Base-by-base conservation (phyloP, 2,329 filamentous ascomycete genomes). In the Fusarium setosum region DNA sequence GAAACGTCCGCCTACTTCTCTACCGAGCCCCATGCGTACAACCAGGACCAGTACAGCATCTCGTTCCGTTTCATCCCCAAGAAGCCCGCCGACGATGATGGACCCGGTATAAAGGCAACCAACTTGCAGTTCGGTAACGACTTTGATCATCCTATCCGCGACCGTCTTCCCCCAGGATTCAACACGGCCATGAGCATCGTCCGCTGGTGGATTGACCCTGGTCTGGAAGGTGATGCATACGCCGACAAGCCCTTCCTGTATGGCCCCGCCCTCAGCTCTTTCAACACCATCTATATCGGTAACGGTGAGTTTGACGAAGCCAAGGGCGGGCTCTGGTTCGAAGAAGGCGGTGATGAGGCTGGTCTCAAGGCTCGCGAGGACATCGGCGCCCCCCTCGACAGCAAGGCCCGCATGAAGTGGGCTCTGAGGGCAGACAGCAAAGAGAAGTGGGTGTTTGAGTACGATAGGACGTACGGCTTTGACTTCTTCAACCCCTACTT, bases 101-200 rank as follows among this genome's bases (percentile, higher is more conserved):
- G 56, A 6, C 6, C 20, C n/a, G 84, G 85, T 32, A 88, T 97
- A 56, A 83, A 84, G 4, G 93, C 88, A 41, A 78, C 86, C 23
- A 89, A 96, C 63, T 83, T 99, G 4, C 89, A 97, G 53, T 97
- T 97, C 71, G 96, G 95, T 38, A 98, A 98, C 76, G 94, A 97
- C 82, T 97, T 98, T 75, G 94, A 97, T 73, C 88, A 92, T 49
- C 93, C 96, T 0, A 96, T 99, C 70, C 88, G 93, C 26, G 91
- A 97, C 74, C 87, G 90, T 15, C 83, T 99, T 3, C 95, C 96
- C 0, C 92, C 93, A 0, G 94, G 95, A 0, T 97, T 97, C 78
- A 88, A 88, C 74, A 90, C 92, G 10, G 94, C 94, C 0, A 88
- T 97, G 78, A 90, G 88, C 51, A 90, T 97, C 40, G 92, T 97